Percentiles rank a stretch among this genome's conserved stretches.
These are phyloP conservation scores for Nakazawaea ishiwadae DNA, from an alignment of 805 yeast species.

Conservation along the genomic window DNA sequence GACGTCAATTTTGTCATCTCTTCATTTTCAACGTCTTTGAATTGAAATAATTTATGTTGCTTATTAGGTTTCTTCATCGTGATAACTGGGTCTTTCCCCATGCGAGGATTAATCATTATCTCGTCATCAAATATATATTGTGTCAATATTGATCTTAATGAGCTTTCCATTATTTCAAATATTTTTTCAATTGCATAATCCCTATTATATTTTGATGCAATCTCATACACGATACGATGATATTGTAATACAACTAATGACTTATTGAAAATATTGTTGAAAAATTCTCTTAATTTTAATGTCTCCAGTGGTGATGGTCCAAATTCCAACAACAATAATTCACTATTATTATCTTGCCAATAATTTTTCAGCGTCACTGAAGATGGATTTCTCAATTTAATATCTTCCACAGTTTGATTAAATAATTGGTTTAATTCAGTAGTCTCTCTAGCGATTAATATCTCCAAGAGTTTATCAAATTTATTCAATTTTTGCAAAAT, in stretches of 20 bases:
- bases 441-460: slow-evolving; percentile 48
- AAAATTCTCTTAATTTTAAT: slow-evolving; percentile 58
- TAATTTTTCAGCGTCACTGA: slow-evolving; percentile 12
- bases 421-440: slow-evolving; percentile 63
- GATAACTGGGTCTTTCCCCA: slow-evolving; percentile 15
- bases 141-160: slow-evolving; percentile 31
- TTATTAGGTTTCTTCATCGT: slow-evolving; percentile 21
- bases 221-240: slow-evolving; percentile 62
- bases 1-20: slow-evolving; percentile 9
- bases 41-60: slow-evolving; percentile 12
- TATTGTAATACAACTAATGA: slow-evolving; percentile 61
- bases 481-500: slow-evolving; percentile 44
- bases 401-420: slow-evolving; percentile 59
- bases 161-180: slow-evolving; percentile 40
- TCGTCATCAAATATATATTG: slow-evolving; percentile 33
- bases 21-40: slow-evolving; percentile 4
- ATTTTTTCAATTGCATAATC: slow-evolving; percentile 26
- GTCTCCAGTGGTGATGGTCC: slow-evolving; percentile 10
- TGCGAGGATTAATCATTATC: slow-evolving; percentile 15
- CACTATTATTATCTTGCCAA: slow-evolving; percentile 7
- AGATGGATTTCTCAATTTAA: slow-evolving; percentile 48
- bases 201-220: slow-evolving; percentile 29
- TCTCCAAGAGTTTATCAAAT: slow-evolving; percentile 51
- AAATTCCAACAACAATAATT: slow-evolving; percentile 14
- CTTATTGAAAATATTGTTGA: slow-evolving; percentile 64